Conservation (phyloP, 306 rosid genomes). For the Vicia villosa region DNA sequence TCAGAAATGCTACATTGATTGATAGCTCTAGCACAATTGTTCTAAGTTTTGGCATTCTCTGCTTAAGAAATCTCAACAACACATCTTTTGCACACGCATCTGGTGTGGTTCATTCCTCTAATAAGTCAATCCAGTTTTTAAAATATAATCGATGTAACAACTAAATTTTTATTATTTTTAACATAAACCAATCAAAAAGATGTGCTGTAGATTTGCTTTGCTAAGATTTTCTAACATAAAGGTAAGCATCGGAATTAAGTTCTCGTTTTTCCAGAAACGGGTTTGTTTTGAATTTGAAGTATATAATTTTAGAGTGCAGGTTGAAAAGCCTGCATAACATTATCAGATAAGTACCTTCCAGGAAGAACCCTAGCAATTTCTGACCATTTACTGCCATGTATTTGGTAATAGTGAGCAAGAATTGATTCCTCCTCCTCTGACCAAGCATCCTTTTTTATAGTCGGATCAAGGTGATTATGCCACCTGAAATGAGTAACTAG, state of each 20-base stretch:
- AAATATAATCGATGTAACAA: too few relatives aligned
- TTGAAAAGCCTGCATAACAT: background rate
- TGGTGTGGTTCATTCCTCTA: too few relatives aligned
- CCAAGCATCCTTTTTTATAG: slow-evolving; percentile 60
- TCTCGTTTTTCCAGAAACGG: background rate
- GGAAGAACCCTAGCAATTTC: slow-evolving; percentile 69
- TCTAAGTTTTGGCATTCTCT: background rate
- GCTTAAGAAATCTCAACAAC: too few relatives aligned
- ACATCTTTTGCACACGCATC: too few relatives aligned
- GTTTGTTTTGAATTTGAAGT: background rate
- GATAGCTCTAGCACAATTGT: background rate
- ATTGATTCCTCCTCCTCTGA: slow-evolving; percentile 53
- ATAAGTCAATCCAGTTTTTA: too few relatives aligned
- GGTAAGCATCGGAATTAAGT: background rate
- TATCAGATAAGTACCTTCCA: slow-evolving; percentile 55
- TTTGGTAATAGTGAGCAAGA: slow-evolving; percentile 50
- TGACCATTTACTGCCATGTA: slow-evolving; percentile 69
- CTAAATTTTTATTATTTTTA: too few relatives aligned
- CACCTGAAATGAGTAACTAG: slow-evolving; percentile 53
- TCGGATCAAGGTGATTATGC: slow-evolving; percentile 63
- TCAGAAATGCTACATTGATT: background rate
- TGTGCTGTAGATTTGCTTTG: background rate
- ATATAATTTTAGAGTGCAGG: background rate
- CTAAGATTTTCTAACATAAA: background rate
- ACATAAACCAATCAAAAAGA: too few relatives aligned